These are phyloP conservation scores for Lentinula lateritia DNA, from an alignment of 768 basidiomycete genomes.

Conservation along the genomic window DNA sequence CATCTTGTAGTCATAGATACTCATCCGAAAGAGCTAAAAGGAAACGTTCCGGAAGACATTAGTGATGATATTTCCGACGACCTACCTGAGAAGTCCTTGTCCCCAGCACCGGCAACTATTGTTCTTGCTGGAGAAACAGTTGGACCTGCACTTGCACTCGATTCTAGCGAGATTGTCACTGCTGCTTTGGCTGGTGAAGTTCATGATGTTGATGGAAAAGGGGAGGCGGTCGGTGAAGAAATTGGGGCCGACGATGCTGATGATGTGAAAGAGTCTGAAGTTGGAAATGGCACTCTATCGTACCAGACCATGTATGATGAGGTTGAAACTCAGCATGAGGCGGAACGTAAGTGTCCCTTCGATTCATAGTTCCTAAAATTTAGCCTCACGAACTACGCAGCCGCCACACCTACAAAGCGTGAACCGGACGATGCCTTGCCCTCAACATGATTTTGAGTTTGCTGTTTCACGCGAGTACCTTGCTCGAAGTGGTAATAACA, in stretches of 20 bases:
- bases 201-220: background rate
- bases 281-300: background rate
- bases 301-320: background rate
- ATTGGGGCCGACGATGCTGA: background rate
- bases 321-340: background rate
- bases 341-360: background rate
- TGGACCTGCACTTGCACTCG: background rate
- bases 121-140: conserved; percentile 1
- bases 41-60: background rate
- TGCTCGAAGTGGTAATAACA: background rate
- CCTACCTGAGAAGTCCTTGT: background rate
- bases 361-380: background rate
- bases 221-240: background rate
- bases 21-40: background rate
- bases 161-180: background rate
- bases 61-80: background rate
- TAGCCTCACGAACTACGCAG: background rate
- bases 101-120: background rate
- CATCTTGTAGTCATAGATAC: background rate
- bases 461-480: background rate
- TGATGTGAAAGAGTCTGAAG: background rate
- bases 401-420: background rate
- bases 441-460: background rate
- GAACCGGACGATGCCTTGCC: background rate
- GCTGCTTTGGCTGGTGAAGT: background rate